These are phyloP conservation scores for Cladosporium sp. DNA, from an alignment of 2,329 filamentous ascomycete genomes.

Conservation along the genomic window DNA sequence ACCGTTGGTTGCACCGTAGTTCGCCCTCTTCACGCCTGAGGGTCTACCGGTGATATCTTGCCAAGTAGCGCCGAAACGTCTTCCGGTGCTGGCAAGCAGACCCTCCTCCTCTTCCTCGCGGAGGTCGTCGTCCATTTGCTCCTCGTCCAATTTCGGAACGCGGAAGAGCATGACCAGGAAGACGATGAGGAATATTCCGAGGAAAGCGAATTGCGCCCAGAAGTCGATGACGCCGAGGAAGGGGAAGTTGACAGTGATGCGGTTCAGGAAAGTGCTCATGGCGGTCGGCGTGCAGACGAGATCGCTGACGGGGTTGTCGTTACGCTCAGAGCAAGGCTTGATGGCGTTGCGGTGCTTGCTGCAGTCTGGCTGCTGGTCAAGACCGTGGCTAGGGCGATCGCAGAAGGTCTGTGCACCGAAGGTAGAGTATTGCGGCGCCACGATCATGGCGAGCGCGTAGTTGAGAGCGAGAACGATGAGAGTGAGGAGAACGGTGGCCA, in stretches of 20 bases:
- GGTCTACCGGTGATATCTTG: constrained; percentile 71
- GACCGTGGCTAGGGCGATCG: constrained; percentile 60
- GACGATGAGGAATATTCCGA: constrained; percentile 74
- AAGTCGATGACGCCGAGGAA: constrained; percentile 92
- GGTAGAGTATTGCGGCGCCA: constrained; percentile 92
- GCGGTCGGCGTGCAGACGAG: constrained; percentile 87
- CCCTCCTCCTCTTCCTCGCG: constrained; percentile 93
- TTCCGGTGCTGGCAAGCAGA: constrained; percentile 74
- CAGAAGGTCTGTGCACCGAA: constrained; percentile 96
- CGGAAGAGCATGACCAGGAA: constrained; percentile 76
- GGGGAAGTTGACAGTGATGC: constrained; percentile 88
- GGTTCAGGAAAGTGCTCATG: constrained; percentile 88
- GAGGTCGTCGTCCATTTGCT: constrained; percentile 79
- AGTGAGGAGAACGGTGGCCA: constrained; percentile 86
- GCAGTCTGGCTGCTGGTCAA: constrained; percentile 71
- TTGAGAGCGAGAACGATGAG: constrained; percentile 88
- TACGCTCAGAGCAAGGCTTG: constrained; percentile 74
- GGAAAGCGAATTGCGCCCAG: constrained; percentile 92
- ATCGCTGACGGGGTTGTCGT: constrained; percentile 65
- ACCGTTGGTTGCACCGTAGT: constrained; percentile 25
- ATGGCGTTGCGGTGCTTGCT: constrained; percentile 66
- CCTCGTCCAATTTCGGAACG: constrained; percentile 70
- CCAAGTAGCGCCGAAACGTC: constrained; percentile 82
- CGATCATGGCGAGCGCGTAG: constrained; percentile 85
- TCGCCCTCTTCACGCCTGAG: constrained; percentile 31